Conservation (phyloP, 345 rosid species). For the Lepidium sativum region DNA sequence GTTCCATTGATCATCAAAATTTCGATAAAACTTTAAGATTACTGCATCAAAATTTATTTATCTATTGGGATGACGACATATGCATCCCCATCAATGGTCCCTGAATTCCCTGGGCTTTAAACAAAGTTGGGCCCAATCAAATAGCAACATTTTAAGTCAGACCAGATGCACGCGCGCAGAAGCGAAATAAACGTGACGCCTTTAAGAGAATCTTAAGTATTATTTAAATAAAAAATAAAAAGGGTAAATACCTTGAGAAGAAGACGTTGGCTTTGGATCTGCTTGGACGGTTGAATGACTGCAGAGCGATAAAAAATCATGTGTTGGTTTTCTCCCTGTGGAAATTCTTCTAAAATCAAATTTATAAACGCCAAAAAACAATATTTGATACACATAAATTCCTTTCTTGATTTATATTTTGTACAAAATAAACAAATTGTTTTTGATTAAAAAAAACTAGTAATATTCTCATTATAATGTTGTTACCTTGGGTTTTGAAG, state of each 20-base stretch:
- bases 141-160: slow-evolving; percentile 24
- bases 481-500: slow-evolving; percentile 61
- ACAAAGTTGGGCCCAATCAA: slow-evolving; percentile 9
- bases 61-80: not conserved
- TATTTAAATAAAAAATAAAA: slow-evolving; percentile 2
- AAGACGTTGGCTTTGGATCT: slow-evolving; percentile 51
- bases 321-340: slow-evolving; percentile 83
- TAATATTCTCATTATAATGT: not conserved
- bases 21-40: not conserved
- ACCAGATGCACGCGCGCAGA: slow-evolving; percentile 47
- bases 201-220: not conserved
- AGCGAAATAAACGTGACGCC: slow-evolving; percentile 30
- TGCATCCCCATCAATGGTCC: slow-evolving; percentile 12
- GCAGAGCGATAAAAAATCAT: slow-evolving; percentile 86
- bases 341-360: slow-evolving; percentile 33
- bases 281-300: slow-evolving; percentile 62
- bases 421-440: not conserved
- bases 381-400: not conserved
- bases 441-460: not conserved
- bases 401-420: not conserved
- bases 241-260: slow-evolving; percentile 56
- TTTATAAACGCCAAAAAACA: not conserved
- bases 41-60: too few relatives aligned
- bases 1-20: slow-evolving; percentile 7
- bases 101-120: slow-evolving; percentile 9